These are phyloP conservation scores for Fagopyrum tataricum DNA, from an alignment of 148 eudicot genomes.

Conservation along the genomic window DNA sequence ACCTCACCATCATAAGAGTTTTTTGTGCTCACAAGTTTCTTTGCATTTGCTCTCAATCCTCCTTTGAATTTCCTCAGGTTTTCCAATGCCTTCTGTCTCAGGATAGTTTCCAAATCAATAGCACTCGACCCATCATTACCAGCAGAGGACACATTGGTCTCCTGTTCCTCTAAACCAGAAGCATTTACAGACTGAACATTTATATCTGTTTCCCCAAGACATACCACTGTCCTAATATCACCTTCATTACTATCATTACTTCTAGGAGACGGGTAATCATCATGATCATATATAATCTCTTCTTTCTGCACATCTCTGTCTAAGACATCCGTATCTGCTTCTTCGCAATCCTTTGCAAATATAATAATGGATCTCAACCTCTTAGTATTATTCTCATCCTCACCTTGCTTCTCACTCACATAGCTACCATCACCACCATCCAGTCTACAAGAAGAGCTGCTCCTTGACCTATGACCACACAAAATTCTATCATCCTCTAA, in stretches of 20 bases:
- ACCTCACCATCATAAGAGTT: slow-evolving; percentile 18
- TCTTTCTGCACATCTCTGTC: slow-evolving; percentile 47
- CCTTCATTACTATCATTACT: slow-evolving; percentile 63
- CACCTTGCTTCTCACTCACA: slow-evolving; percentile 24
- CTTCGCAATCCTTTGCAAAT: slow-evolving; percentile 26
- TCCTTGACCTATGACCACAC: slow-evolving; percentile 27
- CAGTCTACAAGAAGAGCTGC: slow-evolving; percentile 35
- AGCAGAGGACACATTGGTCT: slow-evolving; percentile 19
- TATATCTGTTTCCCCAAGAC: slow-evolving; percentile 17
- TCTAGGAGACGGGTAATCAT: slow-evolving; percentile 61
- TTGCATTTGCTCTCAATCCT: slow-evolving; percentile 22
- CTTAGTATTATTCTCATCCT: slow-evolving; percentile 30
- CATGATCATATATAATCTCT: slow-evolving; percentile 53
- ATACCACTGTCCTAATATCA: slow-evolving; percentile 26
- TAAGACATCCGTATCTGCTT: slow-evolving; percentile 22
- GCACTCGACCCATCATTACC: slow-evolving; percentile 19
- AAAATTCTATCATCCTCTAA: slow-evolving; percentile 20
- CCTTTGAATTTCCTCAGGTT: slow-evolving; percentile 61
- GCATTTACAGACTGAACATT: slow-evolving; percentile 5
- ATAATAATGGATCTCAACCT: slow-evolving; percentile 71
- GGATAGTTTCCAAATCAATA: slow-evolving; percentile 50
- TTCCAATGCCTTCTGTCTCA: slow-evolving; percentile 83
- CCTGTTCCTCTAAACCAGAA: slow-evolving; percentile 20
- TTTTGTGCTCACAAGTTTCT: slow-evolving; percentile 18
- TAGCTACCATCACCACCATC: slow-evolving; percentile 21